These are phyloP conservation scores for Helianthus tuberosus DNA, from an alignment of 129 eudicot genomes.

Conservation along the genomic window DNA sequence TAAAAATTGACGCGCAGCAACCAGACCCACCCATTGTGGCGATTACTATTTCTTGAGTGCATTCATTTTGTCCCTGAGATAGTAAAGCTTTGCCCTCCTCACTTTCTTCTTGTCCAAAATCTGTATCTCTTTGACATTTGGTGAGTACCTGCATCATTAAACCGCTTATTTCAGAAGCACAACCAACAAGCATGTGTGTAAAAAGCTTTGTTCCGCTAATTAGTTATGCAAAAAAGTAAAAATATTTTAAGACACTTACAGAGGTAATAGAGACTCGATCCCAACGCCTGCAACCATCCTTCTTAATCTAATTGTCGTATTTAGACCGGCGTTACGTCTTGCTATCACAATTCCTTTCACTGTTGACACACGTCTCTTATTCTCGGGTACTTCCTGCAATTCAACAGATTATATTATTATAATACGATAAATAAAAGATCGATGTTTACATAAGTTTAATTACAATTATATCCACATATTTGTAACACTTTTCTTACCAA, in stretches of 20 bases:
- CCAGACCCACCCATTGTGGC: no score
- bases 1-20: background rate
- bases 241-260: constrained; percentile 52
- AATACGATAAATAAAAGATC: constrained; percentile 11
- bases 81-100: constrained; percentile 96
- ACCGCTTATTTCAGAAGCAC: constrained; percentile 17
- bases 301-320: constrained; percentile 86
- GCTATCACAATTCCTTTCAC: constrained; percentile 90
- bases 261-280: constrained; percentile 75
- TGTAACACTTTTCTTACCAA: constrained; percentile 47
- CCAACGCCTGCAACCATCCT: constrained; percentile 88
- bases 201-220: constrained; percentile 9
- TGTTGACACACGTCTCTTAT: constrained; percentile 76
- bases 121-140: constrained; percentile 87
- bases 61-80: constrained; percentile 87
- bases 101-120: constrained; percentile 96
- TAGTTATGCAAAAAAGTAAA: background rate
- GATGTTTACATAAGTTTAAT: constrained; percentile 5
- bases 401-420: constrained; percentile 11
- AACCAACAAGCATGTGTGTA: constrained; percentile 16
- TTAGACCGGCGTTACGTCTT: constrained; percentile 82
- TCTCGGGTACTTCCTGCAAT: constrained; percentile 88
- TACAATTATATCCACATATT: background rate
- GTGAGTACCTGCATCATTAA: constrained; percentile 76
- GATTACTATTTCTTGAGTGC: constrained; percentile 52